Base-by-base conservation (phyloP, 257 asterid genomes). In the Solanum lignicaule region DNA sequence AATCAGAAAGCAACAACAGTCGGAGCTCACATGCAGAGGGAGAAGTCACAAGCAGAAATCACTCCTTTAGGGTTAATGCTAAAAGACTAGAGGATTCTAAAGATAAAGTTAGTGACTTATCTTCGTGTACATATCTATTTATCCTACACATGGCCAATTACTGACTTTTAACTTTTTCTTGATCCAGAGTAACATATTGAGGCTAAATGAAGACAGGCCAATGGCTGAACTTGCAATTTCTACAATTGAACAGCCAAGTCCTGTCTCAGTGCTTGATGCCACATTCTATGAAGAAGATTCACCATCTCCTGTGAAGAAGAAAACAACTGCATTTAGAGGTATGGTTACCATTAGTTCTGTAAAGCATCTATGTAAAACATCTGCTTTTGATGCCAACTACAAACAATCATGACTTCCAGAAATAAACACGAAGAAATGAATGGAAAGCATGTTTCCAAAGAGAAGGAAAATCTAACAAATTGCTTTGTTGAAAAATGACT, bases 191-290 rank as follows among this genome's bases (percentile, higher is more conserved):
- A 88, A 84, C 43, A 91, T 87, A 87, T 79, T 93, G 73, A 93
- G 90, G 82, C 87, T 91, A 72, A 85, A 58, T 62, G 94, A 94
- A 90, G 88, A 88, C 90, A 86, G 83, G 83, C 88, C 91, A 90
- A 86, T 93, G 75, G 93, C 91, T 72, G 93, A 93, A 87, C 90
- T 88, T 48, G 90, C 87, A 38, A 90, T 90, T 87, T 60, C 90
- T 90, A 91, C 91, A 89, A 84, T 87, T 66, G 99, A 97, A 91
- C 99, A 94, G 86, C 99, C 99, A 62, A 96, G 99, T 88, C 99
- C 99, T 13, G 94, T 95, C 88, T 95, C 99, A 60, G 99, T 97
- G 87, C 98, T 97, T 81, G 98, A 96, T 76, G 90, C 93, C 83
- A 38, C 95, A 89, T 94, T 96, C 90, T 94, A 92, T 81, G 71